Evolutionary conservation across 768 basidiomycete species (phyloP).

Genomic region (Mycena pura): DNA sequence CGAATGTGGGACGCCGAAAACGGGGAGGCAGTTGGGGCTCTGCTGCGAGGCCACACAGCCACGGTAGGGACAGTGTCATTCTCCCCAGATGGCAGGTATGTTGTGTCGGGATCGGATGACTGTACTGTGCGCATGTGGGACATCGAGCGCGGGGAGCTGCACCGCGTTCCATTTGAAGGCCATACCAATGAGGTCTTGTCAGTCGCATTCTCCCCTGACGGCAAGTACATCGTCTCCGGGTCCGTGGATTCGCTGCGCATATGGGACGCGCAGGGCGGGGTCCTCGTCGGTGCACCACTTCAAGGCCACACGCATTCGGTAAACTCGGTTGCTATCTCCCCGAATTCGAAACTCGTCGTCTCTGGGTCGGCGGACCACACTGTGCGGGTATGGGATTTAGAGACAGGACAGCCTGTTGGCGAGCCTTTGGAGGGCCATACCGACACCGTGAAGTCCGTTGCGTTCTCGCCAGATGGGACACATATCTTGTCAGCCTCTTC

Average conservation of each 20-base stretch:
- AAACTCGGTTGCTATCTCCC: neutral
- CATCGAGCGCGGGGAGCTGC: too few relatives aligned
- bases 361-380: neutral
- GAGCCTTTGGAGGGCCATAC: neutral
- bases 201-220: neutral
- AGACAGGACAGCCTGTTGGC: neutral
- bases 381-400: neutral
- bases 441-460: neutral
- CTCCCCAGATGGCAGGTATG: too few relatives aligned
- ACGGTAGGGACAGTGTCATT: too few relatives aligned
- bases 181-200: neutral
- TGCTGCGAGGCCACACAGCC: too few relatives aligned
- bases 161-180: neutral
- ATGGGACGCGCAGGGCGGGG: neutral
- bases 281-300: too few relatives aligned
- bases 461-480: neutral
- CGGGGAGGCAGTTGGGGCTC: too few relatives aligned
- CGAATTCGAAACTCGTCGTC: neutral
- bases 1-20: too few relatives aligned
- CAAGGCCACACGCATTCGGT: neutral
- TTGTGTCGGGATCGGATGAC: too few relatives aligned
- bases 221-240: neutral
- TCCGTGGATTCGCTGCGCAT: neutral
- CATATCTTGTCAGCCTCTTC: neutral
- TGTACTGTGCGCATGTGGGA: too few relatives aligned